Evolutionary conservation across 148 eudicot species (phyloP), one percentile per base, ranked within the genome.

Genomic region (Arbutus unedo): DNA sequence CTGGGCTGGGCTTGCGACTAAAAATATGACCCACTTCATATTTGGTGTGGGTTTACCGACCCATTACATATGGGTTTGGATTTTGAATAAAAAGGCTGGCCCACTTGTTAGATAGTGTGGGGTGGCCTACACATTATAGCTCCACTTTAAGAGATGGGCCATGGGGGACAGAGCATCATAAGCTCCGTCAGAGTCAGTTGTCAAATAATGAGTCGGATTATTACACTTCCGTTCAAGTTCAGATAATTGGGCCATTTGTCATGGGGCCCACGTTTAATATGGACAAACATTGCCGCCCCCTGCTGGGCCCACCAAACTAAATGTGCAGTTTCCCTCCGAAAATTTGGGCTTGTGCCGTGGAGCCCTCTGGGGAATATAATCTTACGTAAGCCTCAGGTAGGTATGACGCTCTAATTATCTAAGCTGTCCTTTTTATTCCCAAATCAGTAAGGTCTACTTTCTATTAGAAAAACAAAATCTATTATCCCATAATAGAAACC

Each of bases 331-430:
- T 10, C 41, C 16, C 11, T 1, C 16, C 41, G 15, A 3, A 14
- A 67, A 31, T 31, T 31, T 31, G 72, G 72, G 72, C 44, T 13
- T 62, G 38, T 21, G 41, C 19, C 5, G 18, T 75, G 59, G 38
- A 23, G 18, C 78, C 78, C 57, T 1, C 7, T 10, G 41, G 43
- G 3, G 8, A 11, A 16, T 50, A 14, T 5, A 2, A 55, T 57
- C 51, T 9, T 21, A 55, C 2, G 67, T 56, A 41, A 78, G 80
- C 68, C 31, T 55, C 67, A 78, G 80, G 80, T 43, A 51, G 80
- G 25, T 47, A n/a, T 78, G 80, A 78, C 80, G 68, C 50, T 10
- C 9, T 4, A n/a, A 75, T 77, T 54, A 53, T 4, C 31, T 55
- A 31, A 25, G 77, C 25, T 23, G 38, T 48, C 25, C 45, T 38